These are phyloP conservation scores for Teunomyces kruisii DNA, from an alignment of 805 yeast genomes.

Conservation along the genomic window DNA sequence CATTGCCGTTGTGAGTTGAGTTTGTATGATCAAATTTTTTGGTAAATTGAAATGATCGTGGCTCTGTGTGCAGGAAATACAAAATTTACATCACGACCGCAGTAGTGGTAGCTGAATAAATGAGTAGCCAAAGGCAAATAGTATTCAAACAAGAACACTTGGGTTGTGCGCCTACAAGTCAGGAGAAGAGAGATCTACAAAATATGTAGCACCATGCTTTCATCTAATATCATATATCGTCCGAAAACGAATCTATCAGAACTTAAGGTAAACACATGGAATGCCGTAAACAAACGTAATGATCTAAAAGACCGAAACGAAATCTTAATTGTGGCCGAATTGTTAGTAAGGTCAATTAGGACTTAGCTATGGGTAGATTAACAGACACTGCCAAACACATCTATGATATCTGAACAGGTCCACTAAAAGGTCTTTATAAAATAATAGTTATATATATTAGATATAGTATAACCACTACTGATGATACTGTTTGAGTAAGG, in stretches of 20 bases:
- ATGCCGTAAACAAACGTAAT: constrained; percentile 25
- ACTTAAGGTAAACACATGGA: constrained; percentile 34
- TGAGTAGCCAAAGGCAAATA: too few species aligned
- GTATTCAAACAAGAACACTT: too few species aligned
- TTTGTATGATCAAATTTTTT: constrained; percentile 4
- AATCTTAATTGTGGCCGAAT: constrained; percentile 68
- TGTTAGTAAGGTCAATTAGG: constrained; percentile 71
- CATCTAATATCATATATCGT: constrained; percentile 37
- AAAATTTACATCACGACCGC: too few species aligned
- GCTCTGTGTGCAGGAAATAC: neutral
- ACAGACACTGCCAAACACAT: constrained; percentile 12
- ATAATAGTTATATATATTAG: constrained; percentile 58
- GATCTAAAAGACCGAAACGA: constrained; percentile 78
- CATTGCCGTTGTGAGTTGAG: constrained; percentile 32
- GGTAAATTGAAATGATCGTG: neutral
- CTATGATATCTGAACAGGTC: constrained; percentile 30
- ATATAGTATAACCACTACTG: constrained; percentile 83
- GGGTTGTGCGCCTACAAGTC: neutral
- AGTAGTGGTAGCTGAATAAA: too few species aligned
- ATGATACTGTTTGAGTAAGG: constrained; percentile 47
- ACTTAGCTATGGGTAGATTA: constrained; percentile 53
- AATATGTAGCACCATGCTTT: constrained; percentile 54
- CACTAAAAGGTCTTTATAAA: constrained; percentile 48
- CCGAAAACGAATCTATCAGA: constrained; percentile 25
- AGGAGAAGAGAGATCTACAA: neutral